phyloP scores from a whole-genome alignment of 768 basidiomycete species.

The Podaxis pistillaris region DNA sequence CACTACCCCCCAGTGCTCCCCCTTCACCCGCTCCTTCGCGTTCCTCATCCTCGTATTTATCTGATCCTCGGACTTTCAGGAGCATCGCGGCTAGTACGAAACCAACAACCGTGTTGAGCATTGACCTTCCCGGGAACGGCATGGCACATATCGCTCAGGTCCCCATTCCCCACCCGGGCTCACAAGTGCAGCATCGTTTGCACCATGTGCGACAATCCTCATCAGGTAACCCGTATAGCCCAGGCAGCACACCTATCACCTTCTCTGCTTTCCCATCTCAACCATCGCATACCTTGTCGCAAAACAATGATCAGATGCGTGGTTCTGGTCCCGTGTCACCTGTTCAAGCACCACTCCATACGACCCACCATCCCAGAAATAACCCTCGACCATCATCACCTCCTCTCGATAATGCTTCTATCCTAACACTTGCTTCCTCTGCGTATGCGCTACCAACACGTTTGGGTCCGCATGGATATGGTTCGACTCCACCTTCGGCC shows the following conservation, averaged over 20 bases:
- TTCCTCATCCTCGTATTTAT: slow-evolving; percentile 82
- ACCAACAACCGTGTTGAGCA: slow-evolving; percentile 90
- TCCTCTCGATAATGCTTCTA: slow-evolving; percentile 88
- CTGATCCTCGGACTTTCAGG: slow-evolving; percentile 76
- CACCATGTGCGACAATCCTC: slow-evolving; percentile 65
- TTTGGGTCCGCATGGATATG: slow-evolving; percentile 38
- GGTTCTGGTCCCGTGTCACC: slow-evolving; percentile 26
- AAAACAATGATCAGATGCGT: slow-evolving; percentile 29
- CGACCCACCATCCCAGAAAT: slow-evolving; percentile 90
- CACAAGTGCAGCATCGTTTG: slow-evolving; percentile 50
- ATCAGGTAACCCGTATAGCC: slow-evolving; percentile 34
- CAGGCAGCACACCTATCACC: slow-evolving; percentile 47
- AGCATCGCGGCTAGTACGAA: slow-evolving; percentile 89
- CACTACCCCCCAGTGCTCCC: slow-evolving; percentile 84
- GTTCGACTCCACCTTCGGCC: slow-evolving; percentile 35
- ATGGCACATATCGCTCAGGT: slow-evolving; percentile 93
- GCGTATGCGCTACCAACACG: slow-evolving; percentile 77
- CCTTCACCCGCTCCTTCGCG: slow-evolving; percentile 85
- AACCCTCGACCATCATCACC: slow-evolving; percentile 93
- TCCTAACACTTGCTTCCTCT: slow-evolving; percentile 91
- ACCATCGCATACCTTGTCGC: slow-evolving; percentile 32
- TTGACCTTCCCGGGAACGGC: slow-evolving; percentile 77
- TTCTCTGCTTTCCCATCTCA: slow-evolving; percentile 65
- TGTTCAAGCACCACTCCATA: slow-evolving; percentile 85
- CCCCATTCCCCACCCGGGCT: slow-evolving; percentile 52